Percentiles rank a stretch among this genome's conserved stretches.
phyloP scores from a whole-genome alignment of 1,284 basidiomycete species.

The Naganishia cerealis region DNA sequence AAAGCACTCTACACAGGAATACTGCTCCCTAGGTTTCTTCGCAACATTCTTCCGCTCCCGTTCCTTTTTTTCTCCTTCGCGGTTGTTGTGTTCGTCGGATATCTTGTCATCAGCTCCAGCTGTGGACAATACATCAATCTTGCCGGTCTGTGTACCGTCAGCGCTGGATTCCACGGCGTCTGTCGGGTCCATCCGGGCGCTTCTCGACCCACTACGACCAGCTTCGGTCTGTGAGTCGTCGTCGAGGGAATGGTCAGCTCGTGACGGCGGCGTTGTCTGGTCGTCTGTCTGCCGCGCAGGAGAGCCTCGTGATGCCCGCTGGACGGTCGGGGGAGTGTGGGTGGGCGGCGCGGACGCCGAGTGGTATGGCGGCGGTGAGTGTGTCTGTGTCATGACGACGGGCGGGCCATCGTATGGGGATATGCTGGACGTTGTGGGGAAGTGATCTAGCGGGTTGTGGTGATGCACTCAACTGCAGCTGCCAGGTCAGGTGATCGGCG shows the following conservation, averaged over 20 bases:
- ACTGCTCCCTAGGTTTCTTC: slow-evolving; percentile 34
- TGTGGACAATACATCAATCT: background rate
- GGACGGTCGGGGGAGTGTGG: background rate
- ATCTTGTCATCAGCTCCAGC: slow-evolving; percentile 5
- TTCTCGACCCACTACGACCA: background rate
- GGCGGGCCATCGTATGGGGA: background rate
- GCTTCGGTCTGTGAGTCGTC: background rate
- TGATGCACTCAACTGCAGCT: too few relatives aligned
- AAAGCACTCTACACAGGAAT: slow-evolving; percentile 33
- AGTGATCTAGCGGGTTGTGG: too few relatives aligned
- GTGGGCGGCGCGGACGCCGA: background rate
- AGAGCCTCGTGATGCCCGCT: background rate
- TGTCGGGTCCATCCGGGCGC: background rate
- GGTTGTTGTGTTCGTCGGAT: background rate
- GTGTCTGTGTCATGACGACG: background rate
- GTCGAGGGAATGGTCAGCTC: background rate
- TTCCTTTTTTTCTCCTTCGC: slow-evolving; percentile 16
- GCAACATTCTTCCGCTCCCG: slow-evolving; percentile 13
- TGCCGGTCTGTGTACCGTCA: background rate
- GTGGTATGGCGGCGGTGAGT: background rate
- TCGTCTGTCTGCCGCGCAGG: background rate
- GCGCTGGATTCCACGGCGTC: background rate
- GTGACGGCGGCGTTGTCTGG: background rate
- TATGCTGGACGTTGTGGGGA: too few relatives aligned
- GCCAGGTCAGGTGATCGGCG: too few relatives aligned